Conservation (phyloP, 2,329 filamentous ascomycete species). For the Graphiopsis chlorocephala region DNA sequence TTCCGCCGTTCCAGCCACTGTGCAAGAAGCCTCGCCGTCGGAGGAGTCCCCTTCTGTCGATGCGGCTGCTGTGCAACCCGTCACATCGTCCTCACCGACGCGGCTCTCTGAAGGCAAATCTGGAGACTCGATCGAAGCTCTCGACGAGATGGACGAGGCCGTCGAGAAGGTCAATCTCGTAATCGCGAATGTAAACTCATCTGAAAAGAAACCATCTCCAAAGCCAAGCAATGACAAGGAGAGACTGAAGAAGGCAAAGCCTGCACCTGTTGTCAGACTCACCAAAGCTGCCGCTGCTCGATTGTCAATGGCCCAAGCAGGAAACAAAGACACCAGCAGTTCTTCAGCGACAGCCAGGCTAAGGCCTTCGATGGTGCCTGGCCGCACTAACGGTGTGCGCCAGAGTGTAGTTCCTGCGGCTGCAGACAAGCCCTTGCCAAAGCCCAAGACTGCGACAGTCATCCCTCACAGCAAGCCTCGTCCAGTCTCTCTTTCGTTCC, state of each 20-base stretch:
- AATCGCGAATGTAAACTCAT: slow-evolving; percentile 33
- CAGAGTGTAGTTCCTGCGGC: slow-evolving; percentile 7
- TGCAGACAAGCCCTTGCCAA: slow-evolving; percentile 8
- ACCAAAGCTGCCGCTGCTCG: slow-evolving; percentile 34
- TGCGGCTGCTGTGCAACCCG: not conserved
- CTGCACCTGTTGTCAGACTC: slow-evolving; percentile 28
- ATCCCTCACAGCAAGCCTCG: slow-evolving; percentile 44
- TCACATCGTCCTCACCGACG: slow-evolving; percentile 17
- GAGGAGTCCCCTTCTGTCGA: not conserved
- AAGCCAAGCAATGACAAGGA: not conserved
- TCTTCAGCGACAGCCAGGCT: slow-evolving; percentile 20
- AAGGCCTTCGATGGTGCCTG: slow-evolving; percentile 23
- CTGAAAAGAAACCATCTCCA: slow-evolving; percentile 26
- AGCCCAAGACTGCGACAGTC: slow-evolving; percentile 27
- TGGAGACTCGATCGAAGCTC: slow-evolving; percentile 45
- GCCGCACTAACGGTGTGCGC: slow-evolving; percentile 19
- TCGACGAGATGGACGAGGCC: slow-evolving; percentile 53
- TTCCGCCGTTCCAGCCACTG: not conserved
- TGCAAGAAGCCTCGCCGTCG: not conserved
- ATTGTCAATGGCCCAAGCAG: slow-evolving; percentile 30
- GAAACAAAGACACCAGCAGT: slow-evolving; percentile 25
- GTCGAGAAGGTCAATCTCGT: slow-evolving; percentile 43
- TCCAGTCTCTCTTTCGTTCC: slow-evolving; percentile 49
- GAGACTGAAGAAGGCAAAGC: slow-evolving; percentile 19
- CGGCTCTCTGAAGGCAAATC: not conserved